Percentiles rank a stretch among this genome's conserved stretches.
Conservation (phyloP, 75 land plant genomes). For the Azolla pinnata region DNA sequence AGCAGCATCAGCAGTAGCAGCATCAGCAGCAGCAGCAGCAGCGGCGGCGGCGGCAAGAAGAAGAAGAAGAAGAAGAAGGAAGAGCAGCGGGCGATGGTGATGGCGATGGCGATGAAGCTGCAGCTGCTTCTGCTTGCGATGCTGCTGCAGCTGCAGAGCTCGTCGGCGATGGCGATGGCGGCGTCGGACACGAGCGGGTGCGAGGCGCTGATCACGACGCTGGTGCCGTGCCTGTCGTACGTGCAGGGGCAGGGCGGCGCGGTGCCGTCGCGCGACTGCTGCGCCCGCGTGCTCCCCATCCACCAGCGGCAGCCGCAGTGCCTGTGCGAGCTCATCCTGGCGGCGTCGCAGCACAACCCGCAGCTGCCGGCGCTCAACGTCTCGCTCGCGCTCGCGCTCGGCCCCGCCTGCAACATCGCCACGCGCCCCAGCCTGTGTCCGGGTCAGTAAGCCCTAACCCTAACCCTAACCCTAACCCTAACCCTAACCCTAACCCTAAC, state of each 20-base stretch:
- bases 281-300: not conserved
- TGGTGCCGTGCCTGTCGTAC: slow-evolving; percentile 1
- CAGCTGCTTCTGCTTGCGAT: too few relatives aligned
- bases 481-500: too few relatives aligned
- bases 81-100: too few relatives aligned
- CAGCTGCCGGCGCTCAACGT: not conserved
- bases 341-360: not conserved
- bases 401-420: slow-evolving; percentile 3
- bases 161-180: not conserved
- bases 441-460: too few relatives aligned
- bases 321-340: not conserved
- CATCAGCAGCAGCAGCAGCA: too few relatives aligned
- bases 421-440: not conserved
- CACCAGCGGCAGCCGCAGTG: not conserved
- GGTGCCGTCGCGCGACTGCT: slow-evolving; percentile 1
- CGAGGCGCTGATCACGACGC: not conserved
- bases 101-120: too few relatives aligned
- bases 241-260: not conserved
- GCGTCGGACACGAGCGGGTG: not conserved
- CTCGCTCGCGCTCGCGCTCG: not conserved
- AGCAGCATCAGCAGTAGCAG: too few relatives aligned
- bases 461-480: too few relatives aligned
- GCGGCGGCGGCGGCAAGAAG: too few relatives aligned
- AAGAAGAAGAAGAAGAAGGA: too few relatives aligned
- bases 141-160: slow-evolving; percentile 31